These are phyloP conservation scores for Ceratocystis harringtonii DNA, from an alignment of 2,329 filamentous ascomycete species.

Conservation along the genomic window DNA sequence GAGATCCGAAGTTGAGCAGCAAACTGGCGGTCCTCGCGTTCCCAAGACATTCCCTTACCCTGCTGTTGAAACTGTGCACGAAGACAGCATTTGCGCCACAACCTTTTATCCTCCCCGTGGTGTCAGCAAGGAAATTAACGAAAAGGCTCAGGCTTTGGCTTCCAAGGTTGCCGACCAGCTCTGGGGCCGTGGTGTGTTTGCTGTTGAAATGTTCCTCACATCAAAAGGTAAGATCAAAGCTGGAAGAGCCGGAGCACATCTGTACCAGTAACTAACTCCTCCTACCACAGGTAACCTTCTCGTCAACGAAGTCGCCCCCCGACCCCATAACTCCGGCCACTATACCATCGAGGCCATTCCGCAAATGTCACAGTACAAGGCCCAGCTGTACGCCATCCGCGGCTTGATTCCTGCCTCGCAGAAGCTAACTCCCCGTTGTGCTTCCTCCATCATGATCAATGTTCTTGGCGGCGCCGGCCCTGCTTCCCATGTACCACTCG, in stretches of 20 bases:
- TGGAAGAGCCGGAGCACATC: conserved; percentile 9
- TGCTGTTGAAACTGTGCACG: conserved; percentile 84
- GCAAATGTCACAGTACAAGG: conserved; percentile 78
- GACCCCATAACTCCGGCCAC: conserved; percentile 81
- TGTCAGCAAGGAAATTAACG: conserved; percentile 44
- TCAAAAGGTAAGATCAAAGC: conserved; percentile 38
- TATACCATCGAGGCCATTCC: conserved; percentile 87
- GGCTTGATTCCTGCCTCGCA: conserved; percentile 42
- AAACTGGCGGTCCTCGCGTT: conserved; percentile 26
- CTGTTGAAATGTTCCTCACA: conserved; percentile 88
- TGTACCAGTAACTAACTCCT: conserved; percentile 5
- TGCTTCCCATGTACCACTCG: conserved; percentile 44
- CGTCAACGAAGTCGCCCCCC: conserved; percentile 75
- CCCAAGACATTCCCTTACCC: conserved; percentile 57
- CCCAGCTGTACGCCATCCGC: conserved; percentile 74
- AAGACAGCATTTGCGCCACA: conserved; percentile 88
- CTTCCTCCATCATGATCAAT: conserved; percentile 62
- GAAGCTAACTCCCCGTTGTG: conserved; percentile 43
- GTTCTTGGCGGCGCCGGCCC: conserved; percentile 54
- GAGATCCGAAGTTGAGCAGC: conserved; percentile 56
- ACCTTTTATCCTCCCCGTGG: conserved; percentile 72
- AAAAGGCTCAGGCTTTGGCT: conserved; percentile 60
- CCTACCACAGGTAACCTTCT: conserved; percentile 39
- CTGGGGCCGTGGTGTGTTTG: conserved; percentile 82
- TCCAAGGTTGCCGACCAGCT: conserved; percentile 65